Evolutionary conservation across 306 rosid genomes (phyloP).

Genomic region (Rosa chinensis): DNA sequence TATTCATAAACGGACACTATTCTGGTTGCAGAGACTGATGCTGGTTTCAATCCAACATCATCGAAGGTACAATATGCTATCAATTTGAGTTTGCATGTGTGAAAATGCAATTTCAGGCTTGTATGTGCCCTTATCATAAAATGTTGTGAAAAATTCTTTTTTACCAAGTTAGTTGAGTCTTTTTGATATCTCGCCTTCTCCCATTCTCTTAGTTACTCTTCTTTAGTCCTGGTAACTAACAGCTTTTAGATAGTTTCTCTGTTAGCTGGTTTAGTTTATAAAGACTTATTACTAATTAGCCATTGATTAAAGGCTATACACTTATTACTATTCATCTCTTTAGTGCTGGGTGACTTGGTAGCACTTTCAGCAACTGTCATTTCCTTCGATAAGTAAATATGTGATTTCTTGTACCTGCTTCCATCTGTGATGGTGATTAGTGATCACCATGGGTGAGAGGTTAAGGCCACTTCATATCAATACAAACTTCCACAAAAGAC

Average conservation of each 20-base stretch:
- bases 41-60: conserved; percentile 62
- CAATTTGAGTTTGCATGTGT: background rate
- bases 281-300: background rate
- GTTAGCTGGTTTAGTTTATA: background rate
- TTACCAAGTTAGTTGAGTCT: background rate
- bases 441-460: background rate
- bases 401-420: background rate
- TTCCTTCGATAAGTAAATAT: background rate
- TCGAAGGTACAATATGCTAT: conserved; percentile 47
- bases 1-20: background rate
- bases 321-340: background rate
- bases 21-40: conserved; percentile 60
- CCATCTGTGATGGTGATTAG: background rate
- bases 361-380: background rate
- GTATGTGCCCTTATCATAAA: background rate
- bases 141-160: background rate
- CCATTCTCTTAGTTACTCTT: background rate
- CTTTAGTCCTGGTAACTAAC: background rate
- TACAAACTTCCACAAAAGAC: no score
- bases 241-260: background rate
- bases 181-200: background rate
- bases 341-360: background rate
- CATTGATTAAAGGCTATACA: background rate
- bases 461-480: no score
- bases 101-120: no score